phyloP scores from a whole-genome alignment of 129 eudicot species.

The Calendula officinalis region DNA sequence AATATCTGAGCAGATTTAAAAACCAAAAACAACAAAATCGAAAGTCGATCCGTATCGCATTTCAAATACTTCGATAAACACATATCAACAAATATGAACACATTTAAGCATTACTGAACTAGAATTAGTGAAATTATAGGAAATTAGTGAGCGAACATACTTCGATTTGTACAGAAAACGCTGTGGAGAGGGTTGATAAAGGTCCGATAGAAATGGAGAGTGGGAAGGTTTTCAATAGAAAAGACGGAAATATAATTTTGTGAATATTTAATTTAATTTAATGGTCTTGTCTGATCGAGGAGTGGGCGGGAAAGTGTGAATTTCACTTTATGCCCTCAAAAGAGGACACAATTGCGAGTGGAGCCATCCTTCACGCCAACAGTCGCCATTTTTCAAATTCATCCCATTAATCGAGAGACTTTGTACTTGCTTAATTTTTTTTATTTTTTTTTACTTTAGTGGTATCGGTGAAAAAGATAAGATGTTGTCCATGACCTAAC shows the following conservation, averaged over 20 bases:
- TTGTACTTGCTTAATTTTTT: too few relatives aligned
- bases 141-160: slow-evolving; percentile 6
- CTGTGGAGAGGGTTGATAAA: slow-evolving; percentile 1
- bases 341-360: slow-evolving; percentile 22
- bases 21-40: slow-evolving; percentile 13
- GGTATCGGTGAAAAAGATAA: too few relatives aligned
- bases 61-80: background rate
- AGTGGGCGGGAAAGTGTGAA: slow-evolving; percentile 36
- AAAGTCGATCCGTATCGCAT: background rate
- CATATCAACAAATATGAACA: background rate
- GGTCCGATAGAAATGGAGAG: slow-evolving; percentile 24
- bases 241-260: background rate
- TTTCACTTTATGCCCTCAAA: slow-evolving; percentile 23
- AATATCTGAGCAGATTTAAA: background rate
- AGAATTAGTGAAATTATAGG: background rate
- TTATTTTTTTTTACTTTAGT: too few relatives aligned
- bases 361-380: slow-evolving; percentile 13
- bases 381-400: slow-evolving; percentile 15
- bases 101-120: background rate
- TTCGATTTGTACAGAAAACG: background rate
- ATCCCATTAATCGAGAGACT: too few relatives aligned
- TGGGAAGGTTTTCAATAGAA: background rate
- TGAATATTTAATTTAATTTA: slow-evolving; percentile 8
- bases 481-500: too few relatives aligned
- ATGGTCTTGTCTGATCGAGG: slow-evolving; percentile 20